These are phyloP conservation scores for Saitozyma podzolica DNA, from an alignment of 768 basidiomycete genomes.

Conservation along the genomic window DNA sequence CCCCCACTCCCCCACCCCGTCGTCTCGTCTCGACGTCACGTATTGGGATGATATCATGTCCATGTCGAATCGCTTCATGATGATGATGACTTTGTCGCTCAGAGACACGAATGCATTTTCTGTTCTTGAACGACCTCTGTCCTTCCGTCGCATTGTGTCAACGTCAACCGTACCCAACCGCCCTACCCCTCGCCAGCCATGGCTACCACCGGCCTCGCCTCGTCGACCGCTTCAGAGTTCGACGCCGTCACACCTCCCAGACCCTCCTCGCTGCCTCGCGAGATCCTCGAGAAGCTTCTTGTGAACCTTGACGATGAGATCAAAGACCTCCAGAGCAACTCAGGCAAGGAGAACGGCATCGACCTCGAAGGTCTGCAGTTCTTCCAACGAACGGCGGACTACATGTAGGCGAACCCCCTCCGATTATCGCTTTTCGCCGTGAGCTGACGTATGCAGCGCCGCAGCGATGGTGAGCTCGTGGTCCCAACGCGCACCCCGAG, in stretches of 20 bases:
- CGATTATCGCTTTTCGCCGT: background rate
- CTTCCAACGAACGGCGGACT: slow-evolving; percentile 50
- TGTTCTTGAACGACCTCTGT: background rate
- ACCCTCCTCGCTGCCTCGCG: slow-evolving; percentile 63
- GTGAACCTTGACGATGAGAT: slow-evolving; percentile 58
- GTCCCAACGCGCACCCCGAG: background rate
- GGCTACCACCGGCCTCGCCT: slow-evolving; percentile 46
- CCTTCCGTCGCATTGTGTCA: background rate
- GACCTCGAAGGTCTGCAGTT: slow-evolving; percentile 50
- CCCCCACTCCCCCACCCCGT: too few relatives aligned
- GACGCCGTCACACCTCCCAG: slow-evolving; percentile 61
- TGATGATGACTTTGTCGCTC: too few relatives aligned
- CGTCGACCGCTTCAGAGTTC: slow-evolving; percentile 33
- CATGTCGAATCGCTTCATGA: too few relatives aligned
- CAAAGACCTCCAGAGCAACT: slow-evolving; percentile 57
- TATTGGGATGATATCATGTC: too few relatives aligned
- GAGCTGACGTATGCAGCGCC: slow-evolving; percentile 22
- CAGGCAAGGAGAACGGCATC: too few relatives aligned
- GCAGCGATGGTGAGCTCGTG: slow-evolving; percentile 20
- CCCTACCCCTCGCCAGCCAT: slow-evolving; percentile 6
- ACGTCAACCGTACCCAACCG: background rate
- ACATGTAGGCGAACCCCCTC: slow-evolving; percentile 41
- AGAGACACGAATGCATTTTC: too few relatives aligned
- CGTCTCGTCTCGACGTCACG: too few relatives aligned
- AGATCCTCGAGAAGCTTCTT: slow-evolving; percentile 59